phyloP scores from a whole-genome alignment of 352 stramenopile genomes.

The Lagenidium giganteum region DNA sequence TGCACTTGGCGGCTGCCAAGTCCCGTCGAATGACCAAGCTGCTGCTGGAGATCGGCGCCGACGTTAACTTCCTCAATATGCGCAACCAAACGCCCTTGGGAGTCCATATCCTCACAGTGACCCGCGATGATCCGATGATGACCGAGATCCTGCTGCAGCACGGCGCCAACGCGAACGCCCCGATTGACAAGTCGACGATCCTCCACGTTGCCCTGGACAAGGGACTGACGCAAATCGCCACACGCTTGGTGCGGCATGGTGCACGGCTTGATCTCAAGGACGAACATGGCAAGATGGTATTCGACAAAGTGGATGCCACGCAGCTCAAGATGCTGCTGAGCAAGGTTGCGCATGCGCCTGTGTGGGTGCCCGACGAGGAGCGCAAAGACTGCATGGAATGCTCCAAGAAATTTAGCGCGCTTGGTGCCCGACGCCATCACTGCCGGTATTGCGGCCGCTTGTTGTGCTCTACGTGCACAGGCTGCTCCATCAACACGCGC shows the following conservation, averaged over 20 bases:
- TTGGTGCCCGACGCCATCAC: constrained; percentile 44
- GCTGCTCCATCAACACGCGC: constrained; percentile 26
- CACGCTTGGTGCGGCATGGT: constrained; percentile 43
- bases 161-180: constrained; percentile 44
- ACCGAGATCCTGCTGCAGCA: constrained; percentile 59
- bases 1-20: constrained; percentile 56
- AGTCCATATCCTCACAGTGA: constrained; percentile 57
- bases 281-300: constrained; percentile 50
- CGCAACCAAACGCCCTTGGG: constrained; percentile 59
- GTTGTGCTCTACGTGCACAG: constrained; percentile 41
- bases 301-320: constrained; percentile 48
- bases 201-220: constrained; percentile 63
- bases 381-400: constrained; percentile 53
- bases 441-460: constrained; percentile 55
- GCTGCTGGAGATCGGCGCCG: constrained; percentile 43
- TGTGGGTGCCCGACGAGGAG: constrained; percentile 51
- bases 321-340: constrained; percentile 43
- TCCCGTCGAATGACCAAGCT: constrained; percentile 62
- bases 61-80: constrained; percentile 67
- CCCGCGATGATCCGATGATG: constrained; percentile 48
- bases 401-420: constrained; percentile 36
- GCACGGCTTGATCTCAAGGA: constrained; percentile 54
- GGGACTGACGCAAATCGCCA: constrained; percentile 39
- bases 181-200: constrained; percentile 56
- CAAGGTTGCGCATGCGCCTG: constrained; percentile 35